phyloP scores from a whole-genome alignment of 148 eudicot genomes.

The Rhododendron ovatum region DNA sequence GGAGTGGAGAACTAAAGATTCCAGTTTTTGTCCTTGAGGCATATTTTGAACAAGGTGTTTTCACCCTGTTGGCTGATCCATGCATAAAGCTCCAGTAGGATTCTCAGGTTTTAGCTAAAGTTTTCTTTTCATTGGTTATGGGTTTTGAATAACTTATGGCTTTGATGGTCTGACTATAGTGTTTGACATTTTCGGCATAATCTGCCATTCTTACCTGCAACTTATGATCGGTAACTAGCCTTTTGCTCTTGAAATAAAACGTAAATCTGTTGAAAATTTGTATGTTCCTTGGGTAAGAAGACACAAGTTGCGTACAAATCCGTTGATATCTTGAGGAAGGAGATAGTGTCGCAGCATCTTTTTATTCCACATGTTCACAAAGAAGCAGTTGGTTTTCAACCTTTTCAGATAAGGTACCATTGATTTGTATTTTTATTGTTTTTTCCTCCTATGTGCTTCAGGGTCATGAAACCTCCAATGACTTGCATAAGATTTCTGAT shows the following conservation, averaged over 20 bases:
- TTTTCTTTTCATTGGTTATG: neutral
- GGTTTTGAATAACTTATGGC: neutral
- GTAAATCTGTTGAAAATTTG: neutral
- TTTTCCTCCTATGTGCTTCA: conserved; percentile 16
- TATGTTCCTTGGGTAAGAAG: neutral
- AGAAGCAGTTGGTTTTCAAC: neutral
- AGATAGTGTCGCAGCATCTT: neutral
- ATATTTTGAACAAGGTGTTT: neutral
- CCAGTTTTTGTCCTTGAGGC: neutral
- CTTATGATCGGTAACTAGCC: neutral
- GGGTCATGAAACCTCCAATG: conserved; percentile 41
- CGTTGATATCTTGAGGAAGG: neutral
- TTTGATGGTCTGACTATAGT: neutral
- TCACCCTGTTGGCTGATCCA: neutral
- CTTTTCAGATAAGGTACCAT: neutral
- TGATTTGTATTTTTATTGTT: neutral
- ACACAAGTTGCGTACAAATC: neutral
- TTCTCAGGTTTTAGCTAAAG: neutral
- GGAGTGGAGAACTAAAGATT: neutral
- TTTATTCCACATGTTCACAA: neutral
- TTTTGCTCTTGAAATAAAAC: neutral
- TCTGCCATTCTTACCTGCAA: neutral
- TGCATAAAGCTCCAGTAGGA: neutral
- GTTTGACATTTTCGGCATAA: neutral
- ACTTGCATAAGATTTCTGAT: conserved; percentile 62